A percentile compares a stretch with the other conserved stretches of the same genome.
These are phyloP conservation scores for Cordyceps cateniannulata DNA, from an alignment of 2,329 filamentous ascomycete species.

Conservation along the genomic window DNA sequence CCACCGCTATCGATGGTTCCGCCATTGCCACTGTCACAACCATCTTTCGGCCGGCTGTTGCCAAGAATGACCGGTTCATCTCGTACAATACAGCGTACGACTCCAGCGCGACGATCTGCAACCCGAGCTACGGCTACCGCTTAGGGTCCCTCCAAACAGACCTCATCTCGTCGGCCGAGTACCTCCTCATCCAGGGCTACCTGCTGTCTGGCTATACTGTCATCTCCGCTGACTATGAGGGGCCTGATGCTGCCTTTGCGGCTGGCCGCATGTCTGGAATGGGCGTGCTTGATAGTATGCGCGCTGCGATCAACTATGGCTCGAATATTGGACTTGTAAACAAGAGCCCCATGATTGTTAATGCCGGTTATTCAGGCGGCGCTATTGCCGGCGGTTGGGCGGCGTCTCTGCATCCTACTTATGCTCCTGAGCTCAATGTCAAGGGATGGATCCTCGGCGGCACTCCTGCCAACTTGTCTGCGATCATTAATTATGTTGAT, in stretches of 20 bases:
- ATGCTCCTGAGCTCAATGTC: conserved; percentile 4
- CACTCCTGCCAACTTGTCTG: conserved; percentile 11
- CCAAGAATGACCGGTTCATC: conserved; percentile 11
- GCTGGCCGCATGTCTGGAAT: conserved; percentile 4
- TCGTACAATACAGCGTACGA: conserved; percentile 12
- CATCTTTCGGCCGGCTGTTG: conserved; percentile 11
- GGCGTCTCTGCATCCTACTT: conserved; percentile 6
- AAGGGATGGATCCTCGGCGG: conserved; percentile 7
- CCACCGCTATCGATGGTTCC: conserved; percentile 12
- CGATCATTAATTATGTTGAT: background rate
- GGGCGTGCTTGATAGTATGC: conserved; percentile 12
- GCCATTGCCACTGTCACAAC: conserved; percentile 13
- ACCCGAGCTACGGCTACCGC: conserved; percentile 13
- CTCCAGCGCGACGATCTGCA: conserved; percentile 12
- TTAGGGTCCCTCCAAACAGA: conserved; percentile 6
- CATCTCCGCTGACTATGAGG: conserved; percentile 9
- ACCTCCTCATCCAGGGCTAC: conserved; percentile 11
- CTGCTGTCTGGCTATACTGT: conserved; percentile 10
- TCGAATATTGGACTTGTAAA: background rate
- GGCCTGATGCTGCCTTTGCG: conserved; percentile 7
- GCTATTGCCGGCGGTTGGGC: conserved; percentile 12
- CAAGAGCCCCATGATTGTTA: conserved; percentile 9
- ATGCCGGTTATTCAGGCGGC: conserved; percentile 9
- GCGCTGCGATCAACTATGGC: conserved; percentile 6
- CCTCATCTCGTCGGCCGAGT: conserved; percentile 9